Evolutionary conservation across 2,329 filamentous ascomycete species (phyloP), one percentile per base, ranked within the genome.

Genomic region (Fusarium marasasianum): DNA sequence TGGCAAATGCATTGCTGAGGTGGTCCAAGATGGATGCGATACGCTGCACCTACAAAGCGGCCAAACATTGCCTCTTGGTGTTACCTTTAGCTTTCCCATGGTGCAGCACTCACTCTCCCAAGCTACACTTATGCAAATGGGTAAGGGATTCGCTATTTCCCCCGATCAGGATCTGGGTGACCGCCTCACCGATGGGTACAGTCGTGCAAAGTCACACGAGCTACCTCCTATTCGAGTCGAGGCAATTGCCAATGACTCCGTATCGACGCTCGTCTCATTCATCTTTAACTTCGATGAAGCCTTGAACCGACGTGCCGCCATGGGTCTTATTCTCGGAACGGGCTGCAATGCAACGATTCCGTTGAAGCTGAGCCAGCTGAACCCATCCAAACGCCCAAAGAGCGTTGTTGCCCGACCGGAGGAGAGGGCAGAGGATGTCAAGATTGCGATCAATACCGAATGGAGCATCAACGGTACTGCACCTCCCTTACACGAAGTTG

Each of bases 321-420:
- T 96, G 92, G 93, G 92, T 10, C 86, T 96, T 26, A 95, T 96
- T 71, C 92, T 94, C 41, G 94, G 93, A 17, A 96, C 93, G 0
- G 94, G 94, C 8, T 92, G 91, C 79, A 96, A 96, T 77, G 93
- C 94, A 5, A 96, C 94, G 3, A 91, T 96, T 45, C 91, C 93
- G 1, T 88, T 96, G 80, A 89, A 87, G 74, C 83, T 92, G 56
- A 87, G 83, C 53, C 87, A 86, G 64, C 84, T 96, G 24, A 89
- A 92, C 70, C 84, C 87, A 14, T 87, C 86, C 63, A 96, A 96
- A 80, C 82, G 85, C 76, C 90, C 84, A 57, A 82, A 77, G 71
- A 85, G 82, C 47, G 82, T 90, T 51, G 85, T 84, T 68, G 81
- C 86, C 12, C 82, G 89, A 41, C 85, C 86, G 22, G 86, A 83